Conservation (phyloP, 495 filamentous ascomycete genomes). For the Echria macrotheca region DNA sequence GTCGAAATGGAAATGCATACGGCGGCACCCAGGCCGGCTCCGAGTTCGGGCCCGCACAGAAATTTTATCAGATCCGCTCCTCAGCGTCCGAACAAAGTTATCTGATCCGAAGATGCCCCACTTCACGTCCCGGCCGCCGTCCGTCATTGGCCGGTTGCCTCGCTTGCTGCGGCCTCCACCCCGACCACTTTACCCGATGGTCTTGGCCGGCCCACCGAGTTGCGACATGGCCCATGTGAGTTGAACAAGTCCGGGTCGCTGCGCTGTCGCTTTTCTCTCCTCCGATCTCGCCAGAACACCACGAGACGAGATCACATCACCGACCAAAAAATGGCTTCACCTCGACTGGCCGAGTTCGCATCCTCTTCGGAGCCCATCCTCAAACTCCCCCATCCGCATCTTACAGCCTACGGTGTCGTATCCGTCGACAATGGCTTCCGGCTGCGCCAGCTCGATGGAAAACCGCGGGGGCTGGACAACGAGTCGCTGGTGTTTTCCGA, state of each 20-base stretch:
- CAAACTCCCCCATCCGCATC: slow-evolving; percentile 44
- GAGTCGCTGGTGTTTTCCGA: slow-evolving; percentile 37
- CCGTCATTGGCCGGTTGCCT: slow-evolving; percentile 16
- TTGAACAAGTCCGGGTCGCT: too few relatives aligned
- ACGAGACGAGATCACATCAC: too few relatives aligned
- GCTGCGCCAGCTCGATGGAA: slow-evolving; percentile 17
- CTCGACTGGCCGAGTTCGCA: slow-evolving; percentile 20
- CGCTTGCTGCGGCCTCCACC: background rate
- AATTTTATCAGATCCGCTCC: slow-evolving; percentile 39
- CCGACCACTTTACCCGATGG: too few relatives aligned
- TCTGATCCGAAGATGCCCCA: slow-evolving; percentile 40
- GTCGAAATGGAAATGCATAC: too few relatives aligned
- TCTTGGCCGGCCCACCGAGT: too few relatives aligned
- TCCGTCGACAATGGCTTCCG: slow-evolving; percentile 21
- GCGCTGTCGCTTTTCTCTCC: too few relatives aligned
- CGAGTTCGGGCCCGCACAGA: slow-evolving; percentile 25
- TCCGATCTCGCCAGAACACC: too few relatives aligned
- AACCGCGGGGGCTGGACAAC: slow-evolving; percentile 31
- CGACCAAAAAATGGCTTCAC: too few relatives aligned
- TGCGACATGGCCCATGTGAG: too few relatives aligned
- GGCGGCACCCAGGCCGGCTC: slow-evolving; percentile 12
- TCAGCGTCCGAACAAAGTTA: slow-evolving; percentile 40
- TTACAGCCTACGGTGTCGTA: slow-evolving; percentile 35
- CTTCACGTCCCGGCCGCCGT: background rate
- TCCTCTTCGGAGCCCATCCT: slow-evolving; percentile 34